Evolutionary conservation across 352 stramenopile species (phyloP), one percentile per base, ranked within the genome.

Genomic region (Phytopythium boreale): DNA sequence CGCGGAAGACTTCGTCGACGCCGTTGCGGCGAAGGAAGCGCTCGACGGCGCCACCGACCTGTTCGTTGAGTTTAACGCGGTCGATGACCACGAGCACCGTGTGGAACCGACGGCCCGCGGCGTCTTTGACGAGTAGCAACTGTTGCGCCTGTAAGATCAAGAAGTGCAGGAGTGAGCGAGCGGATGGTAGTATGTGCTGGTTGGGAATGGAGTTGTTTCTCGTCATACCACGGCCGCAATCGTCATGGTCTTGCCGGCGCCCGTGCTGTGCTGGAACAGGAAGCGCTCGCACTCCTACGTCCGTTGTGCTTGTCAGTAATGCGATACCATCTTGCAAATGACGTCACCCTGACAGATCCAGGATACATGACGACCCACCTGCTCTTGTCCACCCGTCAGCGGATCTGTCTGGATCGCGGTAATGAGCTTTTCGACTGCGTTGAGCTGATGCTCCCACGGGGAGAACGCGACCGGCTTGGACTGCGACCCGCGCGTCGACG

Each of bases 1-100:
- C 87, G 49, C 82, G 82, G 62, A 86, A 89, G 50, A 93, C 72
- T 24, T 87, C 73, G 34, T 89, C 69, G 29, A 95, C 67, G 20
- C 87, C 84, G 43, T 95, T 95, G 43, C 77, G 87, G 9, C 69
- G 76, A 34, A 95, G 62, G 64, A 83, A 95, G 10, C n/a, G 62
- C 71, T 93, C 79, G 44, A 95, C 83, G 4, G 69, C 83, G 55
- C 80, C 76, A 31, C 87, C 84, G 24, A 93, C 82, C 55, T 95
- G 87, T 31, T 93, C 80, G 55, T 95, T 85, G 50, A 95, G 69
- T 52, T 92, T 92, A n/a, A 95, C 84, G 47, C 87, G 81, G 47
- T 95, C 87, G 47, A 92, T 71, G 50, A 95, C 65, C 66, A 95
- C 72, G 44, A 95, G 69, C 14, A 95, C 64, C 4, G 87, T 92